These are phyloP conservation scores for Aureobasidium sp. DNA, from an alignment of 2,329 filamentous ascomycete species.

Conservation along the genomic window DNA sequence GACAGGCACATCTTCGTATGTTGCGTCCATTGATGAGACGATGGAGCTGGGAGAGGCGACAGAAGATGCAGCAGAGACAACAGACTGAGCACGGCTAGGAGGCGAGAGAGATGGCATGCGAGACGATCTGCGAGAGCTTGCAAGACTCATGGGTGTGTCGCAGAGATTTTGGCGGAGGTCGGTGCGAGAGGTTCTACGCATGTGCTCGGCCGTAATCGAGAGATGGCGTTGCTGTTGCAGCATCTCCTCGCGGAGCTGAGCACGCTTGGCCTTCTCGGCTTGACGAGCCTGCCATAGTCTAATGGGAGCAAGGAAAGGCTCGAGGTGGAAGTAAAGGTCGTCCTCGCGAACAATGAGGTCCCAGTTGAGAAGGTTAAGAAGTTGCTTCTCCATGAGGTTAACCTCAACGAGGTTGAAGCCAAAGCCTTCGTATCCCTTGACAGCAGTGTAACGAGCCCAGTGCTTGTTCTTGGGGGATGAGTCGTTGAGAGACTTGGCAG, in stretches of 20 bases:
- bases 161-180: constrained; percentile 25
- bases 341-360: constrained; percentile 77
- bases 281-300: constrained; percentile 49
- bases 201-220: constrained; percentile 31
- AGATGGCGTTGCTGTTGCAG: constrained; percentile 25
- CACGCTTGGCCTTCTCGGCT: constrained; percentile 42
- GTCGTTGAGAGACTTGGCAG: constrained; percentile 97
- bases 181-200: constrained; percentile 20
- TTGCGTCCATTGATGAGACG: constrained; percentile 21
- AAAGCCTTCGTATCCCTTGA: constrained; percentile 65
- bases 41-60: constrained; percentile 27
- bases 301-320: constrained; percentile 81
- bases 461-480: constrained; percentile 99
- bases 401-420: constrained; percentile 93
- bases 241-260: constrained; percentile 35
- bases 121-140: constrained; percentile 21
- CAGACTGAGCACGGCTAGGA: constrained; percentile 28
- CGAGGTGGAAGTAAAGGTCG: constrained; percentile 79
- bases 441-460: constrained; percentile 88
- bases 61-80: constrained; percentile 26
- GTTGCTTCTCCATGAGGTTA: constrained; percentile 98
- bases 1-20: constrained; percentile 21
- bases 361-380: constrained; percentile 91
- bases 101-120: constrained; percentile 42
- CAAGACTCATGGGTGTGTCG: constrained; percentile 27